Percentiles rank a stretch among this genome's conserved stretches.
Conservation (phyloP, 805 yeast genomes). For the Lipomyces mesembrius region DNA sequence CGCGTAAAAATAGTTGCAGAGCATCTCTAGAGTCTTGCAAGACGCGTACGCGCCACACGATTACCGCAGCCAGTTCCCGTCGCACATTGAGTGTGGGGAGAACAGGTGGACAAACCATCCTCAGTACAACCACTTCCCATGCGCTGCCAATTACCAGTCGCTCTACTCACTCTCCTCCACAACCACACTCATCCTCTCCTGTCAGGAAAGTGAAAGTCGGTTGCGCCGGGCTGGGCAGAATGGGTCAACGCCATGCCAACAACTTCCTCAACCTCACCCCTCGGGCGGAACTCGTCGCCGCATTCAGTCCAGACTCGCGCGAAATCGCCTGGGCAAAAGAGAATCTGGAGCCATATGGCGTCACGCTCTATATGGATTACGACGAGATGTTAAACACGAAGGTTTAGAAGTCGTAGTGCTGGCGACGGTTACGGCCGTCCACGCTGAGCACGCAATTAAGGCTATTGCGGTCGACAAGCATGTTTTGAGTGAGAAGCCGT, state of each 20-base stretch:
- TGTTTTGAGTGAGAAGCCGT: conserved; percentile 35
- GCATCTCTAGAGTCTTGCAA: too few species aligned
- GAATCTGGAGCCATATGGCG: conserved; percentile 28
- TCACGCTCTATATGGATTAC: conserved; percentile 27
- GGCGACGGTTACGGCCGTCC: conserved; percentile 32
- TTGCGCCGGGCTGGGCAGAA: conserved; percentile 35
- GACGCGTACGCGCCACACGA: too few species aligned
- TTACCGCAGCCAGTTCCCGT: too few species aligned
- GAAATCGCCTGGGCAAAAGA: conserved; percentile 35
- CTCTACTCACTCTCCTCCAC: too few species aligned
- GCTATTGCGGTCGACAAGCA: conserved; percentile 25
- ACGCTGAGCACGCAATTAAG: conserved; percentile 31
- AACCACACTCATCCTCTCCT: conserved; percentile 20
- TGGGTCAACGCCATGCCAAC: conserved; percentile 31
- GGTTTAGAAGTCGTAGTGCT: conserved; percentile 27
- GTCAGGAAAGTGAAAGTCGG: conserved; percentile 38
- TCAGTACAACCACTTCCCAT: too few species aligned
- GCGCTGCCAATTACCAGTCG: too few species aligned
- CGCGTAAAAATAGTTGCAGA: too few species aligned
- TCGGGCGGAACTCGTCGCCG: conserved; percentile 38
- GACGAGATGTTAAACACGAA: conserved; percentile 26
- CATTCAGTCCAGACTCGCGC: conserved; percentile 31
- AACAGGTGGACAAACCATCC: too few species aligned
- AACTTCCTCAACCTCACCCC: conserved; percentile 17
- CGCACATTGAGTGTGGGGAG: too few species aligned